phyloP scores from a whole-genome alignment of 345 rosid genomes.

The Ricinus communis region DNA sequence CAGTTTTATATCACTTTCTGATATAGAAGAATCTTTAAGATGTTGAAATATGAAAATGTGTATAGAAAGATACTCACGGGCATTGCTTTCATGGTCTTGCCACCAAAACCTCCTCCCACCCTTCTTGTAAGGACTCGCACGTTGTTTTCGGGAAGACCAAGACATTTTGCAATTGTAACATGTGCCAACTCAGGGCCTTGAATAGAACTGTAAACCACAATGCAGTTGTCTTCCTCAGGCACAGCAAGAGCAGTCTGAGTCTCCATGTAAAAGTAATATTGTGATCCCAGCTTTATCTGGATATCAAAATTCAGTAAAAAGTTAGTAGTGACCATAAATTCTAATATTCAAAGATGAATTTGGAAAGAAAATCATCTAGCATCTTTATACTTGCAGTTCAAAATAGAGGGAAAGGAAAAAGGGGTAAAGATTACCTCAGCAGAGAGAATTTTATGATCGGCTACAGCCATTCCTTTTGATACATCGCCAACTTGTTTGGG shows the following conservation, averaged over 20 bases:
- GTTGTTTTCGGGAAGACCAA: conserved; percentile 73
- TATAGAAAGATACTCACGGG: conserved; percentile 52
- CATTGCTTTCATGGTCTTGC: conserved; percentile 73
- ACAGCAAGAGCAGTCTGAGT: conserved; percentile 69
- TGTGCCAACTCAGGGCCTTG: conserved; percentile 72
- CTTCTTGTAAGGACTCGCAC: conserved; percentile 89
- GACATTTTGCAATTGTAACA: conserved; percentile 60
- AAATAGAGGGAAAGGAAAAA: neutral
- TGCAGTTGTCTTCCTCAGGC: conserved; percentile 36
- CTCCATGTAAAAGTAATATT: conserved; percentile 91
- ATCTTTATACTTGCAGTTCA: too few species aligned
- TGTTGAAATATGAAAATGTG: neutral
- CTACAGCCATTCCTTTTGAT: conserved; percentile 74
- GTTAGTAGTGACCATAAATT: neutral
- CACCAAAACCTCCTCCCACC: conserved; percentile 96
- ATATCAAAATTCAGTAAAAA: conserved; percentile 7
- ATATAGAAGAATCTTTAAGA: too few species aligned
- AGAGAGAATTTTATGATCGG: conserved; percentile 66
- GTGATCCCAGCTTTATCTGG: conserved; percentile 78
- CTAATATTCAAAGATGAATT: too few species aligned
- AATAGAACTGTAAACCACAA: conserved; percentile 62
- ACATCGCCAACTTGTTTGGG: conserved; percentile 68
- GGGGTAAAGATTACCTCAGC: conserved; percentile 49
- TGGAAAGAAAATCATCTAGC: too few species aligned
- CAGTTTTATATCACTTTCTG: neutral